Conservation (phyloP, 148 eudicot genomes). For the Pharnaceum exiguum region DNA sequence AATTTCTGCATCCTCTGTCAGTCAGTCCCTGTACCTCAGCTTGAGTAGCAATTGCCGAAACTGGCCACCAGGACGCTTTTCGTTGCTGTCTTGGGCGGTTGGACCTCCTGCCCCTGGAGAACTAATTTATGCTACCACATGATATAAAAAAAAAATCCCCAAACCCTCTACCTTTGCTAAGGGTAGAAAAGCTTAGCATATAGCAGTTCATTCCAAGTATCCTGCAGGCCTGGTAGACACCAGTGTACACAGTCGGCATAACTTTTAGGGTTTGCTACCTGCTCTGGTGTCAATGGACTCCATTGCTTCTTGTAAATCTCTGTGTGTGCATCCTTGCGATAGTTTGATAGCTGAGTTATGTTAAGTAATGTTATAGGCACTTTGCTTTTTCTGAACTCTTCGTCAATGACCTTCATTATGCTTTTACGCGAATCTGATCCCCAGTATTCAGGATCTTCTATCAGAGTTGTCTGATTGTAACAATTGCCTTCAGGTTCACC, state of each 20-base stretch:
- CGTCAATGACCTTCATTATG: constrained; percentile 70
- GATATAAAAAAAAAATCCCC: neutral
- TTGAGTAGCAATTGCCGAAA: neutral
- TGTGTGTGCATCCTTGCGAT: constrained; percentile 88
- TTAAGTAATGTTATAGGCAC: constrained; percentile 75
- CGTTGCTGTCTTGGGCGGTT: too few species aligned
- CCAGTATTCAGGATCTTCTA: constrained; percentile 72
- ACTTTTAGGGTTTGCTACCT: constrained; percentile 66
- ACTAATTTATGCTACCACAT: neutral
- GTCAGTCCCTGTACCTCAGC: neutral
- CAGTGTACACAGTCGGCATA: constrained; percentile 94
- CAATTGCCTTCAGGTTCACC: constrained; percentile 67
- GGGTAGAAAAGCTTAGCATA: constrained; percentile 88
- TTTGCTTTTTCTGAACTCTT: constrained; percentile 52
- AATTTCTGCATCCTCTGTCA: neutral
- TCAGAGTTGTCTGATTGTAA: constrained; percentile 67
- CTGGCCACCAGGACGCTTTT: constrained; percentile 2
- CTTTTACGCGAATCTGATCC: constrained; percentile 62
- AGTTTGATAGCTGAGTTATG: constrained; percentile 73
- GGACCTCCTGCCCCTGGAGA: neutral
- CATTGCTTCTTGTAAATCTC: constrained; percentile 92
- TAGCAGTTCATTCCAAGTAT: constrained; percentile 92
- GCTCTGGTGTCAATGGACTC: constrained; percentile 70
- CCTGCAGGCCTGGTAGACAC: constrained; percentile 93
- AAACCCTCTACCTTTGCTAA: constrained; percentile 2